Conservation (phyloP, 306 rosid genomes). For the Gastrolobium bilobum region DNA sequence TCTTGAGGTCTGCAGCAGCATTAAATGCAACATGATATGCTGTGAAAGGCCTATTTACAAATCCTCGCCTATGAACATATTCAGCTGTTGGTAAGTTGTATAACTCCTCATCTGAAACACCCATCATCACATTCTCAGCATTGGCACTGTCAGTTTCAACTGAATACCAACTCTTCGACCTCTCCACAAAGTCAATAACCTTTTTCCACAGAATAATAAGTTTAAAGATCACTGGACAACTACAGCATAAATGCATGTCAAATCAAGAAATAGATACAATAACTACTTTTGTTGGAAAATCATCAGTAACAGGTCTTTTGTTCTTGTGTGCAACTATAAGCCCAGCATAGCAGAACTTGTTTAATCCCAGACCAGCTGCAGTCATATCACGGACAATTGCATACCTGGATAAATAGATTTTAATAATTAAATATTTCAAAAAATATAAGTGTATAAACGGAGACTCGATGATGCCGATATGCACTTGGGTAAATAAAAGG, state of each 20-base stretch:
- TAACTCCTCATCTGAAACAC: conserved; percentile 86
- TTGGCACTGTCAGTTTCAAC: conserved; percentile 71
- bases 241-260: conserved; percentile 36
- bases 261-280: conserved; percentile 31
- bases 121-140: conserved; percentile 92
- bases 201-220: conserved; percentile 55
- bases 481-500: conserved; percentile 15
- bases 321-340: conserved; percentile 85
- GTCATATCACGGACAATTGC: conserved; percentile 96
- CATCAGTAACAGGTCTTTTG: conserved; percentile 77
- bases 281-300: conserved; percentile 83
- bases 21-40: conserved; percentile 84
- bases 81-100: conserved; percentile 95
- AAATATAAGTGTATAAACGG: not conserved
- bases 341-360: conserved; percentile 91
- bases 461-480: conserved; percentile 35
- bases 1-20: conserved; percentile 84
- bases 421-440: conserved; percentile 28
- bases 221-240: conserved; percentile 42
- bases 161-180: conserved; percentile 79
- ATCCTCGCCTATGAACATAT: conserved; percentile 68
- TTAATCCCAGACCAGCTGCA: conserved; percentile 96
- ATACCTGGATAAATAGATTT: conserved; percentile 65
- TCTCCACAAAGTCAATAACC: conserved; percentile 93
- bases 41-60: conserved; percentile 60